Conservation (phyloP, 2,329 filamentous ascomycete species). For the Alternaria metachromatica region DNA sequence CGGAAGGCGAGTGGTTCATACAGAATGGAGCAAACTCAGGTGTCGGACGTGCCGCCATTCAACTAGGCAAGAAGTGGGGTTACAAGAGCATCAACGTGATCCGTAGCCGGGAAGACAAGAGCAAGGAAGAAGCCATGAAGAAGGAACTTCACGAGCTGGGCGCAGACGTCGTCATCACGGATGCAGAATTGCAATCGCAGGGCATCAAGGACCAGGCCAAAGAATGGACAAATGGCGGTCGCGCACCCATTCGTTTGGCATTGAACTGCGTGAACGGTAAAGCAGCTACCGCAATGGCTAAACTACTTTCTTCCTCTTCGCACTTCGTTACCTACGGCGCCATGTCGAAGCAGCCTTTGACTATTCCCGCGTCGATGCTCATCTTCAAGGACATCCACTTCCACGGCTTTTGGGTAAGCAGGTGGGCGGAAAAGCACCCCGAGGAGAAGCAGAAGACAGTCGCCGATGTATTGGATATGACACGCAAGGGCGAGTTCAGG, state of each 20-base stretch:
- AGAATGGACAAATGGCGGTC: slow-evolving; percentile 72
- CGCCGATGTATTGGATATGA: slow-evolving; percentile 81
- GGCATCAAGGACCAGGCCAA: slow-evolving; percentile 68
- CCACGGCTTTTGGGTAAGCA: slow-evolving; percentile 92
- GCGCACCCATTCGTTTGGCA: slow-evolving; percentile 75
- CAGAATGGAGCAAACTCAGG: slow-evolving; percentile 97
- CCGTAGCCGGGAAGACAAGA: slow-evolving; percentile 74
- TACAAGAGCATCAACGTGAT: slow-evolving; percentile 90
- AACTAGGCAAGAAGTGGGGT: slow-evolving; percentile 85
- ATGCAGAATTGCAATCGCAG: slow-evolving; percentile 65
- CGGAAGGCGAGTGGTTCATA: slow-evolving; percentile 89
- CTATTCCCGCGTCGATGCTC: slow-evolving; percentile 79
- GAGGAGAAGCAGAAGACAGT: slow-evolving; percentile 79
- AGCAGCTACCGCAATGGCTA: slow-evolving; percentile 78
- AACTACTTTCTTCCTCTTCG: slow-evolving; percentile 69
- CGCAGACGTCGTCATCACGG: slow-evolving; percentile 68
- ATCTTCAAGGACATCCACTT: slow-evolving; percentile 95
- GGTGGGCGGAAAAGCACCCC: slow-evolving; percentile 80
- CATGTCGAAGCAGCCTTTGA: slow-evolving; percentile 88
- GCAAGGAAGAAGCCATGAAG: slow-evolving; percentile 71
- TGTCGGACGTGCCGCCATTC: slow-evolving; percentile 89
- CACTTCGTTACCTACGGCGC: slow-evolving; percentile 93
- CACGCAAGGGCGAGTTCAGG: slow-evolving; percentile 76
- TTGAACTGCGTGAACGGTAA: slow-evolving; percentile 96
- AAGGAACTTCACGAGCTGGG: slow-evolving; percentile 67